Conservation (phyloP, 73 alveolate genomes). For the Tetrahymena thermophila region DNA sequence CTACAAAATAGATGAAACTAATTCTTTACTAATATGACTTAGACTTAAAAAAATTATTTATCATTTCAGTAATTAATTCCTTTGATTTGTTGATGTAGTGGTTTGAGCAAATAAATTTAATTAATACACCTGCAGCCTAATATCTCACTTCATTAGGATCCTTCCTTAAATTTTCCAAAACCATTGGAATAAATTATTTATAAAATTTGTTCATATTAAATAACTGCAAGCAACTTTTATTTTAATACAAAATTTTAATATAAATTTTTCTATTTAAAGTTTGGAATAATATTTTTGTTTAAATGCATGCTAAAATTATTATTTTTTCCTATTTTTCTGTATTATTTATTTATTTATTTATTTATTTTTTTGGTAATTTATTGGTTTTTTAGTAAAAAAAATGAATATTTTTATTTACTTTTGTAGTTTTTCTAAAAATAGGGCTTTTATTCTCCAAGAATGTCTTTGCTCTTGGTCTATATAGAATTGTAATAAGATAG, state of each 20-base stretch:
- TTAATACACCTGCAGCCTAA: neutral
- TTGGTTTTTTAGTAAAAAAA: too few species aligned
- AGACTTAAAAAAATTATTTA: neutral
- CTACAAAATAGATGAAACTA: neutral
- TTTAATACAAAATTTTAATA: neutral
- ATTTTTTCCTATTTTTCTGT: too few species aligned
- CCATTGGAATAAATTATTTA: neutral
- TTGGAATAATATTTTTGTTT: too few species aligned
- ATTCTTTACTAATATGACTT: neutral
- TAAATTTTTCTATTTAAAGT: too few species aligned
- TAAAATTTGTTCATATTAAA: neutral
- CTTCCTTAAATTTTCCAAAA: neutral
- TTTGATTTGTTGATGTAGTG: neutral
- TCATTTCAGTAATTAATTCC: neutral
- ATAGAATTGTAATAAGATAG: neutral
- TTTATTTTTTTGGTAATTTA: too few species aligned
- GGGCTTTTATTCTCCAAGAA: neutral
- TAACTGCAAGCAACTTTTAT: neutral
- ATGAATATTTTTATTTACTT: neutral
- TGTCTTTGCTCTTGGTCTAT: neutral
- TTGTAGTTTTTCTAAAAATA: neutral
- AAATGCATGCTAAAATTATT: too few species aligned
- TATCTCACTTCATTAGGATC: neutral
- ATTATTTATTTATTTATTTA: too few species aligned
- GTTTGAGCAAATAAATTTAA: neutral